Conservation (phyloP, 176 grass and related monocot genomes). For the Carex scoparia region DNA sequence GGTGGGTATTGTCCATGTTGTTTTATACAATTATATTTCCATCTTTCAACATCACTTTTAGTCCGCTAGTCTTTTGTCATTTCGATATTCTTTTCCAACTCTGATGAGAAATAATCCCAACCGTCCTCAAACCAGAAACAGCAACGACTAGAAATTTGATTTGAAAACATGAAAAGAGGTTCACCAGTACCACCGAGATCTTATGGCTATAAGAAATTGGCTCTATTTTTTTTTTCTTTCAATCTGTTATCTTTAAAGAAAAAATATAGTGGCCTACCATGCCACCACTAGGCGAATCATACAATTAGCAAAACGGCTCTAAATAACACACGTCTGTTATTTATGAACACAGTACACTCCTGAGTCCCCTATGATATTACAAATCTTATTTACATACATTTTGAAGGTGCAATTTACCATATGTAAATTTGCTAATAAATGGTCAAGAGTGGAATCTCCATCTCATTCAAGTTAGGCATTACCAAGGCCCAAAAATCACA, state of each 20-base stretch:
- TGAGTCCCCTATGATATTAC: background rate
- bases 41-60: background rate
- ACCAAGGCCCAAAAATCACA: background rate
- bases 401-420: background rate
- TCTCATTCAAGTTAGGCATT: background rate
- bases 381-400: background rate
- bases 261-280: background rate
- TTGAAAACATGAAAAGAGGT: constrained; percentile 1
- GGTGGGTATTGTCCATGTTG: background rate
- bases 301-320: background rate
- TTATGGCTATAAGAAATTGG: background rate
- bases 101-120: background rate
- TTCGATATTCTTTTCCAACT: background rate
- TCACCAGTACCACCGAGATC: background rate
- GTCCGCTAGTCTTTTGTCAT: background rate
- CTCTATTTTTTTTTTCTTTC: background rate
- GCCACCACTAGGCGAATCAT: background rate
- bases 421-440: background rate
- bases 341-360: background rate
- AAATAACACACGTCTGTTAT: background rate
- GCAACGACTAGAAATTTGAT: background rate
- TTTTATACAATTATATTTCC: background rate
- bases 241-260: background rate
- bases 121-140: background rate
- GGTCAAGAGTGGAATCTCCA: background rate